Evolutionary conservation across 305 asterid genomes (phyloP).

Genomic region (Petunia hybrid): DNA sequence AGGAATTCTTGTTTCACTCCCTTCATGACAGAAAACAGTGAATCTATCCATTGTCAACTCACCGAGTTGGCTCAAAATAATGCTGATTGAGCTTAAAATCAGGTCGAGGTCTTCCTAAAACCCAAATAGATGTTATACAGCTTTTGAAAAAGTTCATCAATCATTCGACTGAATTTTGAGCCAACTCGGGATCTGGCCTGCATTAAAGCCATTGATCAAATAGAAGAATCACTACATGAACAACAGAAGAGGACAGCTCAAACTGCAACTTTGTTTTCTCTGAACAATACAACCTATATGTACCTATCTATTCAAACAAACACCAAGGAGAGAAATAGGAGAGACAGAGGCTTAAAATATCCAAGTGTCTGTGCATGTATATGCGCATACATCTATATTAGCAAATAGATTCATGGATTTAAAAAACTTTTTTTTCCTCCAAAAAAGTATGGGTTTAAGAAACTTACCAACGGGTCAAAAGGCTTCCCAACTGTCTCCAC

Average conservation of each 20-base stretch:
- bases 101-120: conserved; percentile 67
- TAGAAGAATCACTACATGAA: conserved; percentile 43
- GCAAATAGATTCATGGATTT: not conserved
- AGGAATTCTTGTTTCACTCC: not conserved
- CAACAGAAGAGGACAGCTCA: conserved; percentile 27
- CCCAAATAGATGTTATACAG: conserved; percentile 63
- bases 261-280: conserved; percentile 31
- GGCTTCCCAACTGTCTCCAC: conserved; percentile 71
- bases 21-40: conserved; percentile 31
- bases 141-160: conserved; percentile 62
- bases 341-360: not conserved
- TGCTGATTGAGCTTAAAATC: conserved; percentile 55
- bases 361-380: not conserved
- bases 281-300: conserved; percentile 10
- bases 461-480: conserved; percentile 79
- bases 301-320: conserved; percentile 28
- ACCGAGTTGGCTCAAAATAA: conserved; percentile 73
- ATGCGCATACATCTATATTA: not conserved
- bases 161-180: conserved; percentile 69
- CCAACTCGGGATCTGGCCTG: conserved; percentile 79
- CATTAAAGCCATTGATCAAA: conserved; percentile 60
- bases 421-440: too few species aligned
- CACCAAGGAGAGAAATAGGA: too few species aligned
- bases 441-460: not conserved
- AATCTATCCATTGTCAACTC: conserved; percentile 55